Percentiles rank a stretch among this genome's conserved stretches.
Conservation (phyloP, 257 asterid species). For the Prunella vulgaris region DNA sequence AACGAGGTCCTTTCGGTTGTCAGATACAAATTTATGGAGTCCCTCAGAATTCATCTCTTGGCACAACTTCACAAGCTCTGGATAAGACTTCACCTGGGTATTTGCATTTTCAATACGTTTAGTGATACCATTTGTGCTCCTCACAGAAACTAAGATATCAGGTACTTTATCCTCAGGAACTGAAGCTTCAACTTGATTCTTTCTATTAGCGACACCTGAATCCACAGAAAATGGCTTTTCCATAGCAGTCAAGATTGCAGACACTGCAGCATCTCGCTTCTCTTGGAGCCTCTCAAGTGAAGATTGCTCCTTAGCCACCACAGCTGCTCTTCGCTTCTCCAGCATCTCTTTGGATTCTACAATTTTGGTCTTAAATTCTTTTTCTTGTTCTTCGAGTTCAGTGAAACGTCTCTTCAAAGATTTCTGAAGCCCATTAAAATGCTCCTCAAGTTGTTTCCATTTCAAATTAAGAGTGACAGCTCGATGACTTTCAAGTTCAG, state of each 20-base stretch:
- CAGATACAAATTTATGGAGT: conserved; percentile 89
- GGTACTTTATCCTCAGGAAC: conserved; percentile 37
- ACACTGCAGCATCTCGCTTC: conserved; percentile 94
- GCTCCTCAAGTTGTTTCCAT: conserved; percentile 98
- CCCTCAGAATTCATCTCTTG: conserved; percentile 83
- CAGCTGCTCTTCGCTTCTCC: conserved; percentile 78
- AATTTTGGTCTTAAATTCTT: conserved; percentile 70
- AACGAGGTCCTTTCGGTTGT: conserved; percentile 86
- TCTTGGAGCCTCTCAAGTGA: conserved; percentile 86
- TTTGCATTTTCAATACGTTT: conserved; percentile 34
- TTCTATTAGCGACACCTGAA: conserved; percentile 25
- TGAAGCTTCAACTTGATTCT: conserved; percentile 37
- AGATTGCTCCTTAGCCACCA: conserved; percentile 71
- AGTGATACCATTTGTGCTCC: conserved; percentile 20
- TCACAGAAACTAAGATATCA: conserved; percentile 30
- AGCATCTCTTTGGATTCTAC: conserved; percentile 54
- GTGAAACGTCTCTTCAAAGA: conserved; percentile 93
- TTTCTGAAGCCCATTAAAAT: conserved; percentile 88
- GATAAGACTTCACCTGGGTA: conserved; percentile 63
- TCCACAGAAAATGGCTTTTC: conserved; percentile 41
- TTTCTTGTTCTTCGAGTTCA: conserved; percentile 90
- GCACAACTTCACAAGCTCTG: conserved; percentile 76
- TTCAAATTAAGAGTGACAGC: conserved; percentile 81
- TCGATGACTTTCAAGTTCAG: conserved; percentile 94
- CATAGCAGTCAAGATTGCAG: conserved; percentile 66